phyloP scores from a whole-genome alignment of 345 rosid species.

The Hirschfeldia incana region DNA sequence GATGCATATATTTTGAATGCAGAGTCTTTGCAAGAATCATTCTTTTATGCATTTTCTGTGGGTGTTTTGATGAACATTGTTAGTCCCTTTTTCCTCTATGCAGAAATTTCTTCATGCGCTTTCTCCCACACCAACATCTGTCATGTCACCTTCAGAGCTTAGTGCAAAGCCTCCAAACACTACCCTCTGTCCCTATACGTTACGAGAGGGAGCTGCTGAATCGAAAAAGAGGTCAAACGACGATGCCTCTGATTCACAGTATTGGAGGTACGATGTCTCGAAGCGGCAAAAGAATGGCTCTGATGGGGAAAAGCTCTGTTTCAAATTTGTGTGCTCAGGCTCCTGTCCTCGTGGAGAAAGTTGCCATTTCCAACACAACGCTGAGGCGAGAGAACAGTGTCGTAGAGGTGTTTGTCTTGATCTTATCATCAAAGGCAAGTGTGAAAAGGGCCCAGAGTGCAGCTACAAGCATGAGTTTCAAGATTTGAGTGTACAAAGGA shows the following conservation, averaged over 20 bases:
- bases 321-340: conserved; percentile 82
- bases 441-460: conserved; percentile 95
- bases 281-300: conserved; percentile 73
- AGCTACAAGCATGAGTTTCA: conserved; percentile 79
- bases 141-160: conserved; percentile 78
- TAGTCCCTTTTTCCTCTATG: conserved; percentile 17
- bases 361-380: conserved; percentile 73
- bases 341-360: conserved; percentile 74
- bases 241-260: conserved; percentile 62
- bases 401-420: conserved; percentile 91
- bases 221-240: conserved; percentile 54
- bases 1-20: neutral
- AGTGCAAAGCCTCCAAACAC: conserved; percentile 67
- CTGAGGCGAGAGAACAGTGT: conserved; percentile 79
- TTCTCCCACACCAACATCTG: conserved; percentile 76
- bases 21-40: neutral
- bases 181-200: conserved; percentile 63
- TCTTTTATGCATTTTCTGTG: neutral
- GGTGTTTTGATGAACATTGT: neutral
- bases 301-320: conserved; percentile 67
- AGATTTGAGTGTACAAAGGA: conserved; percentile 51
- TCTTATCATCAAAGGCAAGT: conserved; percentile 84
- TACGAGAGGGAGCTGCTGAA: conserved; percentile 55
- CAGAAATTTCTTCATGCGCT: conserved; percentile 94
- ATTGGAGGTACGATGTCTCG: conserved; percentile 91